Conservation (phyloP, 2,329 filamentous ascomycete genomes). For the Rasamsonia emersonii region DNA sequence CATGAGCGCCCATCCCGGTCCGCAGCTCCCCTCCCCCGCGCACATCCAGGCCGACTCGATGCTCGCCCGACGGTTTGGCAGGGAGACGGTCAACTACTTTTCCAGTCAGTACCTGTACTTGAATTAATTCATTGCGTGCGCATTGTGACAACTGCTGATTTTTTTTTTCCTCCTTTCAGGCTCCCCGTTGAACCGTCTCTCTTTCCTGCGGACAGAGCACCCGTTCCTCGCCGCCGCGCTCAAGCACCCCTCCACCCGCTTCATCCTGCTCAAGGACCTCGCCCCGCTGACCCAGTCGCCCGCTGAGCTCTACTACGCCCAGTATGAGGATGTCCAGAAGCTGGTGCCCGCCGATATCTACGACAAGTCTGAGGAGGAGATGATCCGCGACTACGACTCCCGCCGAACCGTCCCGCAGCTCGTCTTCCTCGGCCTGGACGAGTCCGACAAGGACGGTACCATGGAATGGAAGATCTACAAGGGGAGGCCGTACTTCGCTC, state of each 20-base stretch:
- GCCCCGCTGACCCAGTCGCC: conserved; percentile 60
- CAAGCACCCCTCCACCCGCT: conserved; percentile 43
- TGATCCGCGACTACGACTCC: conserved; percentile 67
- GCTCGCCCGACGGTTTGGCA: conserved; percentile 41
- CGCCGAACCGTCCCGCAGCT: conserved; percentile 58
- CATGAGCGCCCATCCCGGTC: conserved; percentile 1
- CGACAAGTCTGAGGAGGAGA: conserved; percentile 59
- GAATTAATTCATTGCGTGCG: background rate
- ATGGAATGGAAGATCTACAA: conserved; percentile 53
- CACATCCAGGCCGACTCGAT: conserved; percentile 52
- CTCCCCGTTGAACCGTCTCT: conserved; percentile 42
- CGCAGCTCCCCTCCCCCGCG: conserved; percentile 48
- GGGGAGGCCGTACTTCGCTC: conserved; percentile 77
- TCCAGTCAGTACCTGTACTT: no score
- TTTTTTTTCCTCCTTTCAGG: conserved; percentile 19
- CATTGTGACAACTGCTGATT: conserved; percentile 3
- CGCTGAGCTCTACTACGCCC: conserved; percentile 58
- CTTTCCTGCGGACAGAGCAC: conserved; percentile 41
- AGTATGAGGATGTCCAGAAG: conserved; percentile 58
- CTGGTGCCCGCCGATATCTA: conserved; percentile 68
- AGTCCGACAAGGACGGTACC: conserved; percentile 33
- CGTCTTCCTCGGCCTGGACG: conserved; percentile 78
- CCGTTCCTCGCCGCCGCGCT: conserved; percentile 40
- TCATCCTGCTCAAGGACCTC: conserved; percentile 72
- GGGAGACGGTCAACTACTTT: conserved; percentile 44